A percentile compares a stretch with the other conserved stretches of the same genome.
Evolutionary conservation across 345 rosid genomes (phyloP).

Genomic region (Erucastrum elatum): DNA sequence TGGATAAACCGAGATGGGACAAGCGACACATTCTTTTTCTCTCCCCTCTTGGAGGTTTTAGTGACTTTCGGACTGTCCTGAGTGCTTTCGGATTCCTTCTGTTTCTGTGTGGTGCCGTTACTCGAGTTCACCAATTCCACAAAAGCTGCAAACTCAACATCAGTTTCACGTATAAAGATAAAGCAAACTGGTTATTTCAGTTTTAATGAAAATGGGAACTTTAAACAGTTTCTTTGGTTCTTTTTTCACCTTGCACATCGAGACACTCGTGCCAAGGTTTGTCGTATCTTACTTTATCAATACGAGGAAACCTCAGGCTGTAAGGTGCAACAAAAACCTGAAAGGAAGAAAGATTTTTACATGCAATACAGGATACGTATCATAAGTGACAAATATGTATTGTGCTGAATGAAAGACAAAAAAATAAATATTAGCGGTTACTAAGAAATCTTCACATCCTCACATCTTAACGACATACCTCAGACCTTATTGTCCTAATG

Average conservation of each 20-base stretch:
- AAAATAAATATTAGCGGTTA: neutral
- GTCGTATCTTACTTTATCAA: slow-evolving; percentile 92
- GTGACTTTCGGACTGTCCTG: slow-evolving; percentile 42
- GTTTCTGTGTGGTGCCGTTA: slow-evolving; percentile 87
- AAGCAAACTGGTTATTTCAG: neutral
- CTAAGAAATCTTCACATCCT: slow-evolving; percentile 1
- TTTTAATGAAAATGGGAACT: slow-evolving; percentile 1
- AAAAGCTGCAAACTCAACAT: slow-evolving; percentile 60
- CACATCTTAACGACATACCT: slow-evolving; percentile 52
- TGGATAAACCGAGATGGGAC: slow-evolving; percentile 83
- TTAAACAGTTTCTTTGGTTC: neutral
- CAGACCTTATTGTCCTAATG: slow-evolving; percentile 90
- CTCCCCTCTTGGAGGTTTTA: slow-evolving; percentile 52
- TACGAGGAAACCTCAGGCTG: slow-evolving; percentile 94
- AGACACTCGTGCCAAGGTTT: slow-evolving; percentile 98
- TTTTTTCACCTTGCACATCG: slow-evolving; percentile 78
- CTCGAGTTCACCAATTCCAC: slow-evolving; percentile 79
- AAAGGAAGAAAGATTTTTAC: slow-evolving; percentile 10
- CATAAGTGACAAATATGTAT: neutral
- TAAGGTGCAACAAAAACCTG: slow-evolving; percentile 97
- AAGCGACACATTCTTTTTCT: slow-evolving; percentile 52
- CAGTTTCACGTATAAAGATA: neutral
- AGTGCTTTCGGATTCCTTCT: slow-evolving; percentile 48
- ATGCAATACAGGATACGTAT: slow-evolving; percentile 11
- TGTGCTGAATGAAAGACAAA: neutral